A percentile compares a stretch with the other conserved stretches of the same genome.
phyloP scores from a whole-genome alignment of 106 monocot species.

The Dendrobium huoshanense region DNA sequence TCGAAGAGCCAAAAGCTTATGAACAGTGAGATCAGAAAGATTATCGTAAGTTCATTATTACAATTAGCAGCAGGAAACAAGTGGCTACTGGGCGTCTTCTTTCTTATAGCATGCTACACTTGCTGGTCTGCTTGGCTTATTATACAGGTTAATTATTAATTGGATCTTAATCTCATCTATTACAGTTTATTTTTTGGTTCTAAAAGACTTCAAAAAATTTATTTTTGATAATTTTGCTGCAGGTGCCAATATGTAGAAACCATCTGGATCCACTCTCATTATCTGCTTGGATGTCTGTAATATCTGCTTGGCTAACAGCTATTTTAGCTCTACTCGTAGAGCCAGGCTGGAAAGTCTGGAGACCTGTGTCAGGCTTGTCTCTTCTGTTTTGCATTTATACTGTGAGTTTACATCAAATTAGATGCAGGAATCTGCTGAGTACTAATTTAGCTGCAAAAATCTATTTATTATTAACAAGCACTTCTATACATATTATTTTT shows the following conservation, averaged over 20 bases:
- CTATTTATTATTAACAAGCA: no score
- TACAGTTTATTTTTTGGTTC: no score
- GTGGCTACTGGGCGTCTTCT: slow-evolving; percentile 37
- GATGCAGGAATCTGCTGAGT: no score
- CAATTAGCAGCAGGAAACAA: slow-evolving; percentile 3
- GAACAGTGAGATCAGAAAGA: neutral
- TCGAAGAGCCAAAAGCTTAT: slow-evolving; percentile 42
- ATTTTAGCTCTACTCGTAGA: slow-evolving; percentile 12
- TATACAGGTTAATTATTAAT: slow-evolving; percentile 30
- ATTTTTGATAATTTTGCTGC: neutral
- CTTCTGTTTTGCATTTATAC: slow-evolving; percentile 18
- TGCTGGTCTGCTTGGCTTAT: slow-evolving; percentile 69
- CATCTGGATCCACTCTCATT: slow-evolving; percentile 21
- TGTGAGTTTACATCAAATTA: slow-evolving; percentile 11
- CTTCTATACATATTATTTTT: no score
- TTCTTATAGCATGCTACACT: slow-evolving; percentile 38
- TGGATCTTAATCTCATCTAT: no score
- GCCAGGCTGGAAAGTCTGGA: slow-evolving; percentile 21
- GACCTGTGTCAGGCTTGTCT: slow-evolving; percentile 9
- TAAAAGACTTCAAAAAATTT: neutral
- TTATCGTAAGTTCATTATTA: slow-evolving; percentile 3
- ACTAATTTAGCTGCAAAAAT: no score
- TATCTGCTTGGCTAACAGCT: slow-evolving; percentile 11
- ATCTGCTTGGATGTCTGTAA: slow-evolving; percentile 25
- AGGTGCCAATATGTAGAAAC: slow-evolving; percentile 25